Evolutionary conservation across 2,329 filamentous ascomycete genomes (phyloP), one percentile per base, ranked within the genome.

Genomic region (Colletotrichum sp.): DNA sequence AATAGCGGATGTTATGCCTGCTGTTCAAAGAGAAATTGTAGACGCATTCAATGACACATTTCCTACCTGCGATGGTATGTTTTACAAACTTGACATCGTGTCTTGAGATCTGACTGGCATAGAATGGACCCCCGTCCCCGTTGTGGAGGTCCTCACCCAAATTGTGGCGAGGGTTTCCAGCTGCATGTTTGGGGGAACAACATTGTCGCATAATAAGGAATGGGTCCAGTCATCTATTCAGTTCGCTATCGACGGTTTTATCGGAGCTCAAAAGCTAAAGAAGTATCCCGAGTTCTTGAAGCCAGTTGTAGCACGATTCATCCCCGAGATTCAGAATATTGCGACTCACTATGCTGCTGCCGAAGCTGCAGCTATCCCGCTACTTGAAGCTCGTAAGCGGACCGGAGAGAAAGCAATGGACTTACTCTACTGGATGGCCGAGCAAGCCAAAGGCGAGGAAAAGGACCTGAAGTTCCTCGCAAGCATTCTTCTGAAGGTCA

Each of bases 171-270:
- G 81, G 18, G 80, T 79, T 4, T 82, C 82, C 1, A 79, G 75
- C 67, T 75, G 81, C 38, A 82, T 83, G 80, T 82, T 82, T 8
- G 80, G 78, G 7, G 81, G 80, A 1, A 78, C 67, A 9, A 60
- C 58, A 9, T 75, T 83, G 6, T 78, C 75, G 10, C 71, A 71
- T 3, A 82, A 83, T 60, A 78, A 81, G 9, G 78, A 82, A 48
- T 85, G 82, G 80, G 74, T 85, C 1, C 30, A 81, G 8, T 73
- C 80, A 9, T 78, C 81, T 2, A 81, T 82, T 21, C 65, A 77
- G 34, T 85, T 82, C 65, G 79, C 83, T 1, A 74, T 78, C 7
- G 80, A 81, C 52, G 81, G 81, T 15, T 82, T 83, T 61, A 76
- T 81, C 15, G 81, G 78, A 4, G 80, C 81, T 3, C 81, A 81